Evolutionary conservation across 1,284 basidiomycete genomes (phyloP).

Genomic region (Acaromyces ingoldii): DNA sequence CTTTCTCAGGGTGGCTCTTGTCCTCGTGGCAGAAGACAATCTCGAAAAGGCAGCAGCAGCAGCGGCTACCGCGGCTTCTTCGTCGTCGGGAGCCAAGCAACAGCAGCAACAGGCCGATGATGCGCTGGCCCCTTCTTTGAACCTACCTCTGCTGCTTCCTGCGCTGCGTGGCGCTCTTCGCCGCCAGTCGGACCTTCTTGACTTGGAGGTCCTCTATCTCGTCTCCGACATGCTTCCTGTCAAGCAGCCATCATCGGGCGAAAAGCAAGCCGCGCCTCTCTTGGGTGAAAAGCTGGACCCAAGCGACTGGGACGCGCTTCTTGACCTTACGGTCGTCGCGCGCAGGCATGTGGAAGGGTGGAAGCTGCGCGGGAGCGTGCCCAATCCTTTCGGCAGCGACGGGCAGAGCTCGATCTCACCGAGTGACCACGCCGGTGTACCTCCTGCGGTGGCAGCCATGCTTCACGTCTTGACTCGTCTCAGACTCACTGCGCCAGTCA

Average conservation of each 20-base stretch:
- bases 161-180: conserved; percentile 40
- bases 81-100: neutral
- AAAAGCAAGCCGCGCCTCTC: conserved; percentile 5
- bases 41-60: conserved; percentile 16
- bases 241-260: neutral
- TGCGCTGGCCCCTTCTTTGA: conserved; percentile 28
- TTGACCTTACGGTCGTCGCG: conserved; percentile 38
- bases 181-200: conserved; percentile 35
- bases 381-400: neutral
- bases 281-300: conserved; percentile 7
- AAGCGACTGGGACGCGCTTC: conserved; percentile 43
- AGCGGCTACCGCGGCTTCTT: neutral
- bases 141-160: conserved; percentile 34
- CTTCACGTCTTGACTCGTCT: conserved; percentile 1
- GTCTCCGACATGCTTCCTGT: conserved; percentile 32
- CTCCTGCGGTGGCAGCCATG: conserved; percentile 3
- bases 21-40: conserved; percentile 28
- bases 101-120: conserved; percentile 23
- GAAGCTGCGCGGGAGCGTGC: conserved; percentile 11
- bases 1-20: conserved; percentile 37
- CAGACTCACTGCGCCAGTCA: neutral
- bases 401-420: neutral
- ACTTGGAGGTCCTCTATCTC: conserved; percentile 40
- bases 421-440: neutral
- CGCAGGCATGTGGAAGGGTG: conserved; percentile 37